phyloP scores from a whole-genome alignment of 371 early-diverging fungal species.

The Blakeslea trispora region DNA sequence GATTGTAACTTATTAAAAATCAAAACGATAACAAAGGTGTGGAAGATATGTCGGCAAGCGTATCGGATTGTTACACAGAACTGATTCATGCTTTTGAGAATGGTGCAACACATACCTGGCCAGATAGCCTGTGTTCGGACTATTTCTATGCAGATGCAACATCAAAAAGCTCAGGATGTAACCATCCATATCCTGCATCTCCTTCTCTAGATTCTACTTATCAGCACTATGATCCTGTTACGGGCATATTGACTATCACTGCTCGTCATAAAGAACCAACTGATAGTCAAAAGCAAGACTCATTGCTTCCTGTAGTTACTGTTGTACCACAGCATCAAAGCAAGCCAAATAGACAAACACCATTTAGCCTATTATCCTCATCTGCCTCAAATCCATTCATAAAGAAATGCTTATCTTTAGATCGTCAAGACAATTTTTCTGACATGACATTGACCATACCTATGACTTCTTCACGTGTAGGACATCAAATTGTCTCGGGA shows the following conservation, averaged over 20 bases:
- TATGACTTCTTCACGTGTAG: slow-evolving; percentile 62
- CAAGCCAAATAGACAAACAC: neutral
- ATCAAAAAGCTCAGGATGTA: neutral
- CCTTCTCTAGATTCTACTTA: neutral
- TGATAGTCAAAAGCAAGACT: slow-evolving; percentile 1
- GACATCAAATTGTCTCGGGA: slow-evolving; percentile 63
- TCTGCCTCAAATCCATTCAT: neutral
- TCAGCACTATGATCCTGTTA: slow-evolving; percentile 14
- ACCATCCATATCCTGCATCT: neutral
- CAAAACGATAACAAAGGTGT: slow-evolving; percentile 37
- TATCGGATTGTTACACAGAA: slow-evolving; percentile 63
- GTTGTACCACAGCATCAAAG: neutral
- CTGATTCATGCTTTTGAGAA: slow-evolving; percentile 54
- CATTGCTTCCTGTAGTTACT: neutral
- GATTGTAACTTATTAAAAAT: too few species aligned
- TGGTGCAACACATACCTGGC: slow-evolving; percentile 24
- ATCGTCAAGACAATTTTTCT: neutral
- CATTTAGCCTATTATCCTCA: neutral
- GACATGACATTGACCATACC: slow-evolving; percentile 46
- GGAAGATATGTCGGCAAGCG: slow-evolving; percentile 65
- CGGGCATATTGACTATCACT: slow-evolving; percentile 26
- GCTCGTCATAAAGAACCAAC: neutral
- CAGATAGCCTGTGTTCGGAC: slow-evolving; percentile 30
- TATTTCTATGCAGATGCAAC: slow-evolving; percentile 30
- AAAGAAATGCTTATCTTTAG: slow-evolving; percentile 5